A percentile compares a stretch with the other conserved stretches of the same genome.
Conservation (phyloP, 2,329 filamentous ascomycete species). For the Fonsecaea monophora region DNA sequence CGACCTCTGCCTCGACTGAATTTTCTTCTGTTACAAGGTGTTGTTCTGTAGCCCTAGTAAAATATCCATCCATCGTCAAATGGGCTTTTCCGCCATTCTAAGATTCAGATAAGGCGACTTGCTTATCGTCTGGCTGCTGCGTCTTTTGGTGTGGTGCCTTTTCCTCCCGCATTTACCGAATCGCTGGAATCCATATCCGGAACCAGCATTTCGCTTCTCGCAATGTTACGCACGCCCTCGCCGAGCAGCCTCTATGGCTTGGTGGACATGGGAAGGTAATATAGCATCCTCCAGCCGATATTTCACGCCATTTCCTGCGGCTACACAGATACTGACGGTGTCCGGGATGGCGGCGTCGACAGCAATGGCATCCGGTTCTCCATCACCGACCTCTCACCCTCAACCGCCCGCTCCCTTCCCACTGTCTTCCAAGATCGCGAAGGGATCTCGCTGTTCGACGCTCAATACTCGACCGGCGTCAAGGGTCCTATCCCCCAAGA, state of each 20-base stretch:
- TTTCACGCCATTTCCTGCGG: not conserved
- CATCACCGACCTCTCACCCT: conserved; percentile 78
- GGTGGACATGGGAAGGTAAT: conserved; percentile 53
- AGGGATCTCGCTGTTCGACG: conserved; percentile 86
- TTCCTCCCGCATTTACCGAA: not conserved
- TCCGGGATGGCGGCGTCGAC: not conserved
- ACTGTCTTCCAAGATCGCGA: conserved; percentile 80
- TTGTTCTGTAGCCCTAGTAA: not conserved
- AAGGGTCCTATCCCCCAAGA: conserved; percentile 61
- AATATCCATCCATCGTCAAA: not conserved
- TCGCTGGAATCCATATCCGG: not conserved
- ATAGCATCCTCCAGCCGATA: not conserved
- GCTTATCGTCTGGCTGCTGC: not conserved
- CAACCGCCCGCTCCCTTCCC: conserved; percentile 72
- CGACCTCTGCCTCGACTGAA: conserved; percentile 9
- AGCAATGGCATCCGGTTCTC: conserved; percentile 93
- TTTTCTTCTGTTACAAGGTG: conserved; percentile 8
- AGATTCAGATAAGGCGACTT: not conserved
- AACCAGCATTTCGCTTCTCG: not conserved
- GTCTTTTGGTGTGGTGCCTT: not conserved
- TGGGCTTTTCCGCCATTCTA: not conserved
- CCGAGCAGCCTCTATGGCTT: conserved; percentile 45
- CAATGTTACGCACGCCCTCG: conserved; percentile 29
- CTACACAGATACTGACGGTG: not conserved
- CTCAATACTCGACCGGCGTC: conserved; percentile 57